Evolutionary conservation across 2,329 filamentous ascomycete genomes (phyloP), one percentile per base, ranked within the genome.

Genomic region (Aspergillus ochraceoroseus): DNA sequence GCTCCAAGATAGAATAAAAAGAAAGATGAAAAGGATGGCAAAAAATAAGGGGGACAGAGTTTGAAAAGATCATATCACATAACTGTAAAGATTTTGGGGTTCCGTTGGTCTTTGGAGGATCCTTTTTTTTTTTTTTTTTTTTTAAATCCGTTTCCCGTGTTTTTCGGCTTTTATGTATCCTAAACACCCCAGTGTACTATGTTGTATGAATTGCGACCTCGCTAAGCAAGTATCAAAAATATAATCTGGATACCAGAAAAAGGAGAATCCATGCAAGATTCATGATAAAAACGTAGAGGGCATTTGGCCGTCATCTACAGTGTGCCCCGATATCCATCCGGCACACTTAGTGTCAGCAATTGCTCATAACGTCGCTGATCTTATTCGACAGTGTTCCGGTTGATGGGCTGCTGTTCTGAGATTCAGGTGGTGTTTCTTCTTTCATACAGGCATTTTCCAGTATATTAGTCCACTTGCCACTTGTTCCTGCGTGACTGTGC

Each of bases 391-490:
- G 43, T 7, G 54, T 49, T 18, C 52, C 50, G 8, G 39, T 30
- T 26, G 27, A 25, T 30, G 47, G 31, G 6, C 44, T 11, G 11
- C 41, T 38, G 31, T 46, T 39, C 17, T 32, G 36, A 18, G 54
- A 57, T 34, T 67, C 64, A 1, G 58, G 57, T 1, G 61, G 59
- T 7, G 58, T 49, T 41, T 95, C 88, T 61, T 94, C 89, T 64
- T 89, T 81, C 87, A 96, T 94, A 68, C 92, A 98, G 4, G 89
- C 87, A 60, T 87, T 94, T 63, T 98, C 92, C 22, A 98, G 74
- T 76, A 95, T 89, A 65, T 96, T 96, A 8, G 92, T 98, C 92
- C 92, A 98, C 66, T 96, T 96, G 20, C 92, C 92, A 65, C 88
- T 95, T 0, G 87, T 90, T 23, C 92, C 92, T 25, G 86, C 87